Evolutionary conservation across 2,329 filamentous ascomycete genomes (phyloP), one percentile per base, ranked within the genome.

Genomic region (Cephalotrichum gorgonifer): DNA sequence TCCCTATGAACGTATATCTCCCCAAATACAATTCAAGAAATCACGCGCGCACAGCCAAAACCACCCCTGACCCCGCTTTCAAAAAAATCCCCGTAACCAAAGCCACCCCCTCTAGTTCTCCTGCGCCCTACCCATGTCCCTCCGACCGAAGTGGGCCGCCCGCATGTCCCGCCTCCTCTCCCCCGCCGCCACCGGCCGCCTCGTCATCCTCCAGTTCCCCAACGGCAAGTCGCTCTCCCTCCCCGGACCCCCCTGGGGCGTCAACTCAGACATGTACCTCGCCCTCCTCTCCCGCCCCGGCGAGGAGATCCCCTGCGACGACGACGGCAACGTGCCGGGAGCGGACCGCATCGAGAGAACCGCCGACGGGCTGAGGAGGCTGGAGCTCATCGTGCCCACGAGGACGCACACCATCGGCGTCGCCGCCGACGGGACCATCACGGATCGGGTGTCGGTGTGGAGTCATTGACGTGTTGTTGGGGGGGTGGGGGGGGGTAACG

Each of bases 141-240:
- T 71, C 47, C 72, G 79, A 20, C 67, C 72, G 3, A 60, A 59
- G 20, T 83, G 79, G 79, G 73, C 78, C 12, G 61, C 62, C 49
- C 67, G 76, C 49, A 75, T 78, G 63, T 56, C 65, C 14, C 60
- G 72, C 35, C 67, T 83, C 35, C 66, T 83, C 27, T 55, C 64
- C 20, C 68, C 69, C 6, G n/a, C n/a, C n/a, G n/a, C n/a, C 17
- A 60, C 56, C 23, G 78, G 78, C 22, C 67, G 72, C 33, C 66
- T 84, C 25, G 60, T 83, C 47, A 83, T 79, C 64, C 74, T 95
- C 53, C 88, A 95, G 62, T 94, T 85, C 62, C 88, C 88, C 9
- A 80, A 83, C 1, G 75, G 78, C 53, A 93, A 90, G 62, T 73
- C 79, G 39, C 74, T 83, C 9, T 71, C 70, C 11, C 71, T 75